Evolutionary conservation across 2,329 filamentous ascomycete species (phyloP), one percentile per base, ranked within the genome.

Genomic region (Colletotrichum cuscutae): DNA sequence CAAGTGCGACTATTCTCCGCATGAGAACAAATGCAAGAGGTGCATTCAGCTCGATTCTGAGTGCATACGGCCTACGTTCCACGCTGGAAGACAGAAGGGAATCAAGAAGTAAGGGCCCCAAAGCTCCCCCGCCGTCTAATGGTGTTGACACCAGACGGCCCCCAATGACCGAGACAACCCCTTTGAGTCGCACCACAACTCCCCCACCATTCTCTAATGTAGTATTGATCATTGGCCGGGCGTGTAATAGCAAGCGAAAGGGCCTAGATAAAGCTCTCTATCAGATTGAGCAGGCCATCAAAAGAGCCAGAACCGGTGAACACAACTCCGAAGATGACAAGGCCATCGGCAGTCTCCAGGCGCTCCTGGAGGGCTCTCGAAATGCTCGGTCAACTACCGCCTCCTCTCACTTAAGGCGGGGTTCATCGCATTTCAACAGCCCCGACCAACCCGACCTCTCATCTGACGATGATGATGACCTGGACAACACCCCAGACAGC

Each of bases 211-310:
- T 59, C 22, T 35, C 46, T 30, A 13, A 24, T 35, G 15, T 32
- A 49, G 30, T 64, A 37, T 64, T 64, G 61, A 64, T 24, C 22
- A 28, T 54, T 54, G 15, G 30, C 26, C 13, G n/a, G 26, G 28
- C 61, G 28, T n/a, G 28, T n/a, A 54, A 19, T 74, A 94, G 92
- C 81, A 95, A 95, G 81, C 89, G 93, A 53, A 92, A 91, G 19
- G 93, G 93, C 1, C 83, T 94, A 35, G 92, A 94, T 74, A 94
- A 94, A 81, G 92, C 92, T 3, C 87, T 95, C 24, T 90, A 90
- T 77, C 92, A 94, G 78, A 92, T 95, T 73, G 91, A 94, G 77
- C 90, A 94, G 79, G 93, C 92, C 13, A 84, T 92, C 67, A 86
- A 89, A 78, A 84, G 90, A 61, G 87, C 89, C 28, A 84, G 86